These are phyloP conservation scores for Trichoderma atrobrunneum DNA, from an alignment of 2,329 filamentous ascomycete species.

Conservation along the genomic window DNA sequence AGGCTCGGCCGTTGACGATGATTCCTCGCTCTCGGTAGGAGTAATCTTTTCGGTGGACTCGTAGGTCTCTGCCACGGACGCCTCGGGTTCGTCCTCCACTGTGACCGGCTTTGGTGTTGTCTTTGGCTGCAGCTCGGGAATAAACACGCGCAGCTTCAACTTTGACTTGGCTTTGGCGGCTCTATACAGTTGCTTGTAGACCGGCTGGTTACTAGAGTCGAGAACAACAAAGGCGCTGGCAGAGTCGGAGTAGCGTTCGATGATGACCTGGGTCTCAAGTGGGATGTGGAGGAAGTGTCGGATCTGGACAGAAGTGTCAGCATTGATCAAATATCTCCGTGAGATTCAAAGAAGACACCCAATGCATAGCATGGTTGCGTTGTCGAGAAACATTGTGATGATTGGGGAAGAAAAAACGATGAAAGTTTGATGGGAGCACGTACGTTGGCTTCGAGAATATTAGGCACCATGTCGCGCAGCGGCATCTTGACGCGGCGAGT, in stretches of 20 bases:
- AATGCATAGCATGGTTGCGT: neutral
- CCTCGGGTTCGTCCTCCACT: constrained; percentile 50
- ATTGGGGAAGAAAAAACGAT: neutral
- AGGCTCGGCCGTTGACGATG: neutral
- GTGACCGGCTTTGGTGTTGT: constrained; percentile 42
- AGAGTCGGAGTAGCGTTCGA: constrained; percentile 96
- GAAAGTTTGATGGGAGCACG: constrained; percentile 38
- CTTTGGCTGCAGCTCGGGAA: constrained; percentile 37
- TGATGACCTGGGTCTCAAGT: constrained; percentile 46
- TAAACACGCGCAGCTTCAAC: constrained; percentile 77
- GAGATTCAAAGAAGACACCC: neutral
- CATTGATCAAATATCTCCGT: neutral
- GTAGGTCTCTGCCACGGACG: constrained; percentile 14
- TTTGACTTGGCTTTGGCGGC: constrained; percentile 98
- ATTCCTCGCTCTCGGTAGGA: constrained; percentile 2
- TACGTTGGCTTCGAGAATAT: constrained; percentile 80
- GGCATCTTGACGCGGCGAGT: constrained; percentile 86
- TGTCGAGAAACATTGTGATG: neutral
- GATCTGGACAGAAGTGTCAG: constrained; percentile 29
- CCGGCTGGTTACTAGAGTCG: constrained; percentile 70
- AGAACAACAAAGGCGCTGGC: constrained; percentile 77
- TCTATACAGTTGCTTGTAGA: constrained; percentile 96
- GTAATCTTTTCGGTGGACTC: constrained; percentile 14
- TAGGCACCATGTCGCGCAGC: constrained; percentile 75
- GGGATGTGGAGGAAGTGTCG: constrained; percentile 38